A percentile compares a stretch with the other conserved stretches of the same genome.
Evolutionary conservation across 805 yeast species (phyloP).

Genomic region (Candida maris): DNA sequence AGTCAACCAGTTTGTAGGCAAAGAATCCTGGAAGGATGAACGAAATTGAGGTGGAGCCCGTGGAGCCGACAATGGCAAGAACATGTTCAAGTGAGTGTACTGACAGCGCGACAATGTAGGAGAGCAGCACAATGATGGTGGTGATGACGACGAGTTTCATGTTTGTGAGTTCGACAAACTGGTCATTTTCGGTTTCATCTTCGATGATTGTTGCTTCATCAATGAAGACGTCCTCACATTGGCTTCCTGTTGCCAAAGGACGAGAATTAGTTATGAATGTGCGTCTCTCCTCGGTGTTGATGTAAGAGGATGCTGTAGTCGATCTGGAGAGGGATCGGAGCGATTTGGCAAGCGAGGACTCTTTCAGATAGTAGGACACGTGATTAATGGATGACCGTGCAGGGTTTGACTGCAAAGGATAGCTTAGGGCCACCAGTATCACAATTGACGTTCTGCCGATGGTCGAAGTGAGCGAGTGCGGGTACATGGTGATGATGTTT

Average conservation of each 20-base stretch:
- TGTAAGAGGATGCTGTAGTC: slow-evolving; percentile 13
- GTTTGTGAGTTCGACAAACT: slow-evolving; percentile 22
- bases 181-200: slow-evolving; percentile 18
- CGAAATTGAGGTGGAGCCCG: slow-evolving; percentile 89
- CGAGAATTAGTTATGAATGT: slow-evolving; percentile 10
- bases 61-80: slow-evolving; percentile 84
- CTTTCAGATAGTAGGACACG: slow-evolving; percentile 50
- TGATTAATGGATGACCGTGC: slow-evolving; percentile 79
- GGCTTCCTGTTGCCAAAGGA: slow-evolving; percentile 1
- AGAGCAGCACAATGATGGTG: slow-evolving; percentile 41
- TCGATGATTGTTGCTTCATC: slow-evolving; percentile 16
- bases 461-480: slow-evolving; percentile 59
- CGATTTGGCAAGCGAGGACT: slow-evolving; percentile 20
- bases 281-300: slow-evolving; percentile 15
- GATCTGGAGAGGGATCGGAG: slow-evolving; percentile 21
- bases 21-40: slow-evolving; percentile 87
- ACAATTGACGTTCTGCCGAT: slow-evolving; percentile 81
- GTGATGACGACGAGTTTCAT: slow-evolving; percentile 39
- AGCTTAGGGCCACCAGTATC: slow-evolving; percentile 75
- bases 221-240: slow-evolving; percentile 9
- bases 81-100: slow-evolving; percentile 77
- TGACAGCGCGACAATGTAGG: slow-evolving; percentile 62
- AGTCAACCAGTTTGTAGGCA: slow-evolving; percentile 69
- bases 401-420: slow-evolving; percentile 88
- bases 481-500: slow-evolving; percentile 76